phyloP scores from a whole-genome alignment of 192 early-diverging fungal genomes.

The Backusella macrospora region DNA sequence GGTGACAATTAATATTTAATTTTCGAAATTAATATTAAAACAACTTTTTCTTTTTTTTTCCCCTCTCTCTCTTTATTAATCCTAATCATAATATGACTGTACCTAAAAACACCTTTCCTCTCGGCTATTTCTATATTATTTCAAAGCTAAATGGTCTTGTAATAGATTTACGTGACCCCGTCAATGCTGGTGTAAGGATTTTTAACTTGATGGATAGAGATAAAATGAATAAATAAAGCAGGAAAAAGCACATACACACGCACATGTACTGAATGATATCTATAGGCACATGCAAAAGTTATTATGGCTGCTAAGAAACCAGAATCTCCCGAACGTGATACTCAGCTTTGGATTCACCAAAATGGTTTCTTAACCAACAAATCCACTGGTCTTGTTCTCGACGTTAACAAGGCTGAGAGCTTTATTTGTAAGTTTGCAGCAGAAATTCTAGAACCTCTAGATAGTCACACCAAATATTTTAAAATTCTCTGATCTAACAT shows the following conservation, averaged over 20 bases:
- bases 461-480: background rate
- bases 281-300: conserved; percentile 15
- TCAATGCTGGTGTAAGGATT: conserved; percentile 20
- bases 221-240: background rate
- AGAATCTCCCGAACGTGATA: conserved; percentile 31
- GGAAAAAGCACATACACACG: background rate
- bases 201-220: background rate
- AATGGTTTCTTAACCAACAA: conserved; percentile 42
- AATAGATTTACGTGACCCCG: conserved; percentile 26
- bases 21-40: background rate
- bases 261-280: background rate
- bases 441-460: background rate
- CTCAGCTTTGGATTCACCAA: conserved; percentile 37
- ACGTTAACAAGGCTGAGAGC: conserved; percentile 29
- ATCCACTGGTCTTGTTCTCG: conserved; percentile 33
- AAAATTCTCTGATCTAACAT: background rate
- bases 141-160: conserved; percentile 32
- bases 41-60: background rate
- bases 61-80: background rate
- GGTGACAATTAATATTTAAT: background rate
- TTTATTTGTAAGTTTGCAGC: conserved; percentile 28
- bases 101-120: conserved; percentile 26
- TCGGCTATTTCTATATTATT: conserved; percentile 39
- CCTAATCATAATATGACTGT: conserved; percentile 26
- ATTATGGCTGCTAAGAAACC: conserved; percentile 20